These are phyloP conservation scores for Artemisia argyi DNA, from an alignment of 129 eudicot species.

Conservation along the genomic window DNA sequence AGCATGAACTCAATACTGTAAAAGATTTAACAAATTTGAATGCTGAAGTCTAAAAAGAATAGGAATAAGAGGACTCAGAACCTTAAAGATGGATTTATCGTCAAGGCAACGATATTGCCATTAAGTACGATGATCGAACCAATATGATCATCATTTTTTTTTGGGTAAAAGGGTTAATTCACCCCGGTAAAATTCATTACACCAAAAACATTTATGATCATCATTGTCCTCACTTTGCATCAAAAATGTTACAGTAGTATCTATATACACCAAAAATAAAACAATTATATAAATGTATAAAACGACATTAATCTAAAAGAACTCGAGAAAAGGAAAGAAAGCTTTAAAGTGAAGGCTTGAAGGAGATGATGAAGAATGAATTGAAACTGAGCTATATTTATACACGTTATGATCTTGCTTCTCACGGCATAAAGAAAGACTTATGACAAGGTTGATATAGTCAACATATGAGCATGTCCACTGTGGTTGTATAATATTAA, in stretches of 20 bases:
- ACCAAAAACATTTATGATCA: too few species aligned
- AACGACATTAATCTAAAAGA: too few species aligned
- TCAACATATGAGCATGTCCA: too few species aligned
- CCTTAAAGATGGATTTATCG: conserved; percentile 19
- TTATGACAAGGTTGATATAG: too few species aligned
- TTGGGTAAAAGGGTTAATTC: too few species aligned
- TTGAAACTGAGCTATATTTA: conserved; percentile 7
- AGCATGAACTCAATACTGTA: neutral
- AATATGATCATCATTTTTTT: conserved; percentile 30
- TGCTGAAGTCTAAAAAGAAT: neutral
- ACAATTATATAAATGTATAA: too few species aligned
- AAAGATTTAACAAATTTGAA: neutral
- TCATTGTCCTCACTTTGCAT: conserved; percentile 15
- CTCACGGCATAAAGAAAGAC: neutral
- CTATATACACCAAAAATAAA: too few species aligned
- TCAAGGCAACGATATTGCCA: conserved; percentile 23
- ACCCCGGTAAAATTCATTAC: too few species aligned
- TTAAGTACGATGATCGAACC: conserved; percentile 31
- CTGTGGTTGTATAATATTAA: neutral
- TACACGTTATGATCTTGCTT: conserved; percentile 16
- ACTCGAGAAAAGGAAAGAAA: too few species aligned
- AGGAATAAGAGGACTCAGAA: neutral
- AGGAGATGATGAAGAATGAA: neutral
- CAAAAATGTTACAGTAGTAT: neutral
- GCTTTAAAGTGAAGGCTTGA: neutral